phyloP scores from a whole-genome alignment of 2,329 filamentous ascomycete genomes.

The Colletotrichum australisinense region DNA sequence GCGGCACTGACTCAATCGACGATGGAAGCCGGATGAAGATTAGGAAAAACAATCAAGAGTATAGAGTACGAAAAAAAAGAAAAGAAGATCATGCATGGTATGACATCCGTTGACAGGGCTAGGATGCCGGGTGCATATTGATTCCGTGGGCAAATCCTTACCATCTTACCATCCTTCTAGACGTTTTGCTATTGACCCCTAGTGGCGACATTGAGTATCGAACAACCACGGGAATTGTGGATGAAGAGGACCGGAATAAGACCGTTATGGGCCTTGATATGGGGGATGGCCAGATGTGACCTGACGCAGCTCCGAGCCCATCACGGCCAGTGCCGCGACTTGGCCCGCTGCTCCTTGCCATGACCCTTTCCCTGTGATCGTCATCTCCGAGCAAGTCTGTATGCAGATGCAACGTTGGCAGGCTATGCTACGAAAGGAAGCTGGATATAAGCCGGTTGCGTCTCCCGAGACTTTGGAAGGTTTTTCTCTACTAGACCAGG shows the following conservation, averaged over 20 bases:
- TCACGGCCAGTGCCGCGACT: conserved; percentile 11
- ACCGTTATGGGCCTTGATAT: conserved; percentile 3
- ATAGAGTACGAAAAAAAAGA: neutral
- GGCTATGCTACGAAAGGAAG: neutral
- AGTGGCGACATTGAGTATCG: conserved; percentile 3
- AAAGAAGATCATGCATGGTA: neutral
- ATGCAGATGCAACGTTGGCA: conserved; percentile 21
- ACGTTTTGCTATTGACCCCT: neutral
- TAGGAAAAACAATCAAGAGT: neutral
- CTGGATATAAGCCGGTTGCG: conserved; percentile 26
- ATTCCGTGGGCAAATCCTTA: neutral
- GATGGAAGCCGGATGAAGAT: conserved; percentile 5
- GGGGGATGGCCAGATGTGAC: conserved; percentile 28
- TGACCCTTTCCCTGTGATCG: conserved; percentile 16
- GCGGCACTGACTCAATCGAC: conserved; percentile 25
- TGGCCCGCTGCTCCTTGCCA: neutral
- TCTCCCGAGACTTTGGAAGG: conserved; percentile 15
- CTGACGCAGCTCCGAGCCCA: conserved; percentile 9
- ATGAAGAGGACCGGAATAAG: conserved; percentile 14
- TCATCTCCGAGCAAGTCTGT: conserved; percentile 20
- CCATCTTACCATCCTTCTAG: neutral
- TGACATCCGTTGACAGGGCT: neutral
- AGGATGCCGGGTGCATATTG: conserved; percentile 2
- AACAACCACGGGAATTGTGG: conserved; percentile 9
- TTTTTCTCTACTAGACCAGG: neutral